Percentiles rank a stretch among this genome's conserved stretches.
Conservation (phyloP, 2,329 filamentous ascomycete genomes). For the Hypomyces rosellus region DNA sequence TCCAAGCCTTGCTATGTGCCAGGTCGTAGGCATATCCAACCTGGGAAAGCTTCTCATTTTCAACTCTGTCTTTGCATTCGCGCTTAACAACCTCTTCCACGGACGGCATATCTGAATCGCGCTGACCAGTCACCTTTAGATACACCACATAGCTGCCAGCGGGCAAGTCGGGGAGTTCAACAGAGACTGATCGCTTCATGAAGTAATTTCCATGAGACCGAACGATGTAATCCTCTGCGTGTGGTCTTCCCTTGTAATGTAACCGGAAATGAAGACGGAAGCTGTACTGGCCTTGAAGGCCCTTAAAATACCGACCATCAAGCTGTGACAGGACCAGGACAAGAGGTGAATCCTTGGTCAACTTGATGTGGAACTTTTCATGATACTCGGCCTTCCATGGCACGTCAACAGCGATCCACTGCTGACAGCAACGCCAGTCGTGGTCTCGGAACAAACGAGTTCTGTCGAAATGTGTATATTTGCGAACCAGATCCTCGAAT, state of each 20-base stretch:
- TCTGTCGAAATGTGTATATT: slow-evolving; percentile 55
- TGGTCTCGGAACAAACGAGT: slow-evolving; percentile 53
- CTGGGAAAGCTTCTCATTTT: slow-evolving; percentile 54
- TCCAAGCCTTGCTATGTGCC: slow-evolving; percentile 52
- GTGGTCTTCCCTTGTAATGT: slow-evolving; percentile 40
- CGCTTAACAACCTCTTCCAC: slow-evolving; percentile 52
- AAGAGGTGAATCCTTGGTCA: slow-evolving; percentile 50
- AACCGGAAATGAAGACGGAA: slow-evolving; percentile 46
- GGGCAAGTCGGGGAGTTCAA: slow-evolving; percentile 49
- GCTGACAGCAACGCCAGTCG: slow-evolving; percentile 52
- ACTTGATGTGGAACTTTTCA: slow-evolving; percentile 53
- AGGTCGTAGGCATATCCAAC: slow-evolving; percentile 54
- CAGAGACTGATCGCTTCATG: slow-evolving; percentile 52
- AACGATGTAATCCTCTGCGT: slow-evolving; percentile 53
- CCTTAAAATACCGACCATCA: slow-evolving; percentile 56
- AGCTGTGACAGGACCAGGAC: slow-evolving; percentile 57
- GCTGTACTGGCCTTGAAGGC: slow-evolving; percentile 52
- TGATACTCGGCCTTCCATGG: slow-evolving; percentile 57
- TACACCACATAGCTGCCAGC: slow-evolving; percentile 53
- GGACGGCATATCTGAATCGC: slow-evolving; percentile 36
- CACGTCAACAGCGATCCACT: slow-evolving; percentile 57
- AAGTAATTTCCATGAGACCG: slow-evolving; percentile 53
- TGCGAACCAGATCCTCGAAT: slow-evolving; percentile 55
- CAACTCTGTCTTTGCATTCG: slow-evolving; percentile 38
- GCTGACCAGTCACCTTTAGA: slow-evolving; percentile 47